A percentile compares a stretch with the other conserved stretches of the same genome.
Conservation (phyloP, 768 basidiomycete genomes). For the Phanerodontia chrysosporium region DNA sequence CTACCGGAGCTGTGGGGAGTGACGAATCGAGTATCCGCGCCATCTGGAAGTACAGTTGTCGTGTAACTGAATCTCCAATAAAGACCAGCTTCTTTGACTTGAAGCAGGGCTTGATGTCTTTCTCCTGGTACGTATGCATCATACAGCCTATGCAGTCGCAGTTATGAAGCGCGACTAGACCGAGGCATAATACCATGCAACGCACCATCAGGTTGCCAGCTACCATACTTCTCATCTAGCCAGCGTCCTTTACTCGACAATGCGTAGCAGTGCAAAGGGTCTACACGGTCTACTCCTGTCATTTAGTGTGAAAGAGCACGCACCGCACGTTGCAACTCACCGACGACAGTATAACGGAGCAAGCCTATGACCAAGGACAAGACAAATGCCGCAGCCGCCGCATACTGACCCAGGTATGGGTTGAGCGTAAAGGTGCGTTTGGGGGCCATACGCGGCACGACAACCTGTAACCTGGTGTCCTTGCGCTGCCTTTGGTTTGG, state of each 20-base stretch:
- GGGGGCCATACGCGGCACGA: slow-evolving; percentile 17
- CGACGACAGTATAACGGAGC: slow-evolving; percentile 38
- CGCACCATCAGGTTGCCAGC: slow-evolving; percentile 89
- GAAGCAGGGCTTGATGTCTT: slow-evolving; percentile 53
- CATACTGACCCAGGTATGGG: slow-evolving; percentile 49
- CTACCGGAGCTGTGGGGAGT: slow-evolving; percentile 46
- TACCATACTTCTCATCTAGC: slow-evolving; percentile 60
- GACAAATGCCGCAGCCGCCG: slow-evolving; percentile 34
- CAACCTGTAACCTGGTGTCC: background rate
- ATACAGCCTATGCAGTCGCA: slow-evolving; percentile 61
- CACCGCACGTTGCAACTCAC: slow-evolving; percentile 27
- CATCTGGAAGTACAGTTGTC: slow-evolving; percentile 75
- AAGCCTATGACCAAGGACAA: slow-evolving; percentile 42
- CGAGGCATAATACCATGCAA: slow-evolving; percentile 2
- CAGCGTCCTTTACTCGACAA: slow-evolving; percentile 72
- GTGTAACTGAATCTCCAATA: slow-evolving; percentile 80
- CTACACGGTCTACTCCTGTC: slow-evolving; percentile 54
- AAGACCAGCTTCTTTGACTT: slow-evolving; percentile 63
- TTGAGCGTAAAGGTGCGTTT: slow-evolving; percentile 24
- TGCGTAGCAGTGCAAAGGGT: slow-evolving; percentile 70
- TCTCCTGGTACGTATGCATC: slow-evolving; percentile 58
- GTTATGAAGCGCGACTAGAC: background rate
- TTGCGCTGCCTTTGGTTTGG: background rate
- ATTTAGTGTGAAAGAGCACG: background rate
- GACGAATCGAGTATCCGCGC: slow-evolving; percentile 55